Percentiles rank a stretch among this genome's conserved stretches.
These are phyloP conservation scores for Aspergillus aculeatinus DNA, from an alignment of 2,329 filamentous ascomycete species.

Conservation along the genomic window DNA sequence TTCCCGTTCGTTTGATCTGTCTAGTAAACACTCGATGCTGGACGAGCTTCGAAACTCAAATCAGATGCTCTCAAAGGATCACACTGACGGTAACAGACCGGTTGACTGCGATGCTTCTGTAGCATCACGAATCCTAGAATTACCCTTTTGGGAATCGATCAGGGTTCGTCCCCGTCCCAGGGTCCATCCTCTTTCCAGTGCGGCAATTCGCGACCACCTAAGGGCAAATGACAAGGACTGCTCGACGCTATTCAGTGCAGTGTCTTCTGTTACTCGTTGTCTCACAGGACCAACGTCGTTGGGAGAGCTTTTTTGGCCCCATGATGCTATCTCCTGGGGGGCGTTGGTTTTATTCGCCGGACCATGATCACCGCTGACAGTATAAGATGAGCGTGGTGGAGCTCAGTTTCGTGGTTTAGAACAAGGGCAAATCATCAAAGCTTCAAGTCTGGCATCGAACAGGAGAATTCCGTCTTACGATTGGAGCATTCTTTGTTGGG, in stretches of 20 bases:
- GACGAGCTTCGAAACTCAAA: not conserved
- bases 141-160: not conserved
- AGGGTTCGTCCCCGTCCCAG: not conserved
- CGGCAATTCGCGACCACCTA: not conserved
- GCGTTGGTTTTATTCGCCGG: not conserved
- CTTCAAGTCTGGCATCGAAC: not conserved
- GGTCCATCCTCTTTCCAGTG: not conserved
- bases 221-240: conserved; percentile 1
- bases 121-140: not conserved
- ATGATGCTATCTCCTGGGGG: not conserved
- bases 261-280: not conserved
- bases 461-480: not conserved
- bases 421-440: not conserved
- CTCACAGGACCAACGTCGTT: not conserved
- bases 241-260: not conserved
- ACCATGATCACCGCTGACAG: not conserved
- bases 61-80: not conserved
- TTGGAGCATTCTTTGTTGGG: not conserved
- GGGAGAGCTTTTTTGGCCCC: not conserved
- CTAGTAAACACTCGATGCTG: not conserved
- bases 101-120: not conserved
- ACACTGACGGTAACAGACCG: not conserved
- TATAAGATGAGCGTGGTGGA: not conserved
- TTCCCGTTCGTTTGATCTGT: not conserved
- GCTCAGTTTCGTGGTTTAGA: not conserved